phyloP scores from a whole-genome alignment of 495 filamentous ascomycete species.

The Parathielavia hyrcaniae region DNA sequence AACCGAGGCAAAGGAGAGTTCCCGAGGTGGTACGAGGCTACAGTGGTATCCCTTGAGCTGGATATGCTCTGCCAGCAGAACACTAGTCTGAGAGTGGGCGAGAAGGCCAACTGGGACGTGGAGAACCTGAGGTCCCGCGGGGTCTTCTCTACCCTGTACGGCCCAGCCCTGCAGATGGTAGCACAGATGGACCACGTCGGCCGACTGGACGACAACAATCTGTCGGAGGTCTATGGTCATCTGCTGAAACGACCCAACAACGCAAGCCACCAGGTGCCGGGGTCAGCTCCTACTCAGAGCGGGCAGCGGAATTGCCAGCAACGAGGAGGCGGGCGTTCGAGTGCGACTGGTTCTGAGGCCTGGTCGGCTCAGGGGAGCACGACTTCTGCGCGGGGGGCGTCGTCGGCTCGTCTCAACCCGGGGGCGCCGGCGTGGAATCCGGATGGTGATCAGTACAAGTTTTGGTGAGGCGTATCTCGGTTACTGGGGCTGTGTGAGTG shows the following conservation, averaged over 20 bases:
- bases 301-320: background rate
- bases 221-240: background rate
- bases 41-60: slow-evolving; percentile 29
- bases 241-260: slow-evolving; percentile 2
- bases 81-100: slow-evolving; percentile 32
- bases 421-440: too few species aligned
- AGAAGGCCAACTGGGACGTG: slow-evolving; percentile 36
- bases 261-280: background rate
- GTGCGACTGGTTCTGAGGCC: background rate
- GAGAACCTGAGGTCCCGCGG: slow-evolving; percentile 24
- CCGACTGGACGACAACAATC: slow-evolving; percentile 19
- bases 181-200: slow-evolving; percentile 37
- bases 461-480: background rate
- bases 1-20: slow-evolving; percentile 16
- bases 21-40: slow-evolving; percentile 40
- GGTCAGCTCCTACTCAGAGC: background rate
- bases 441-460: background rate
- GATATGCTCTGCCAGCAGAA: slow-evolving; percentile 37
- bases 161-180: slow-evolving; percentile 31
- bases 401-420: background rate
- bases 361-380: background rate
- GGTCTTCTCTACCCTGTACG: slow-evolving; percentile 24
- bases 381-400: background rate
- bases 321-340: background rate
- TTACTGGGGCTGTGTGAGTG: background rate